These are phyloP conservation scores for Ceriops zippeliana DNA, from an alignment of 345 rosid genomes.

Conservation along the genomic window DNA sequence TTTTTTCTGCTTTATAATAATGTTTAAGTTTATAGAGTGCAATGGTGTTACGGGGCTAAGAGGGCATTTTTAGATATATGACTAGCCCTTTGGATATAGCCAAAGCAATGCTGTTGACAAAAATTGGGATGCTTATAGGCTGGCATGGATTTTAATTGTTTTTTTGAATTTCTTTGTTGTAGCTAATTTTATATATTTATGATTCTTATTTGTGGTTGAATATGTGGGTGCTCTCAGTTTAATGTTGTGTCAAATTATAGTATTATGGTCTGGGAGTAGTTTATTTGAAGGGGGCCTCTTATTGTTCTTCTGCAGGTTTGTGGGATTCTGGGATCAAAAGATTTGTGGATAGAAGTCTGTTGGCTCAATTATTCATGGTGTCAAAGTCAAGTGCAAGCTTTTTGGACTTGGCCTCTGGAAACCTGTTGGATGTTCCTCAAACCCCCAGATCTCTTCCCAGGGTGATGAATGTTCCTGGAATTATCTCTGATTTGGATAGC, in stretches of 20 bases:
- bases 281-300: not conserved
- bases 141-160: too few species aligned
- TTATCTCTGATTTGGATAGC: slow-evolving; percentile 58
- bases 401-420: slow-evolving; percentile 58
- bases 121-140: not conserved
- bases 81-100: not conserved
- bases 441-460: slow-evolving; percentile 63
- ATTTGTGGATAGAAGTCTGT: slow-evolving; percentile 14
- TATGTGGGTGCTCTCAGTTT: not conserved
- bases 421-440: slow-evolving; percentile 53
- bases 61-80: not conserved
- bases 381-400: slow-evolving; percentile 53
- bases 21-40: not conserved
- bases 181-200: not conserved
- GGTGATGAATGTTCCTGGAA: slow-evolving; percentile 72
- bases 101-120: not conserved
- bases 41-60: too few species aligned
- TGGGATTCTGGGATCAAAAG: slow-evolving; percentile 4
- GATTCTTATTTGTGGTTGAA: not conserved
- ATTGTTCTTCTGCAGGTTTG: slow-evolving; percentile 18
- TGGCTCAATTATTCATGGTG: slow-evolving; percentile 41
- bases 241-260: not conserved
- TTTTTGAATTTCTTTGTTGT: not conserved
- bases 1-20: not conserved
- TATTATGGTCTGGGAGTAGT: not conserved